A percentile compares a stretch with the other conserved stretches of the same genome.
Conservation (phyloP, 192 early-diverging fungal species). For the Backusella luteola region DNA sequence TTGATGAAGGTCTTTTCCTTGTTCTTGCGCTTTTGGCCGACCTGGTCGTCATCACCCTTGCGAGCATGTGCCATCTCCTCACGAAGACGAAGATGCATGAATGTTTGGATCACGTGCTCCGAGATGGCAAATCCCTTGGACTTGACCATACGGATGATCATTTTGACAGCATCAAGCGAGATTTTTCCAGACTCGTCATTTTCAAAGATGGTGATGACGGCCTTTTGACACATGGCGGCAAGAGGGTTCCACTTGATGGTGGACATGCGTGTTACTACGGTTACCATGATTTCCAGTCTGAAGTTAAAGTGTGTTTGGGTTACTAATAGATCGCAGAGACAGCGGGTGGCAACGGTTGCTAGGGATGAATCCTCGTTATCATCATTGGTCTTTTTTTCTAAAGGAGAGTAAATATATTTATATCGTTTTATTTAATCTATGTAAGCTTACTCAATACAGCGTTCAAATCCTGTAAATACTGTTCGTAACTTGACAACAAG, state of each 20-base stretch:
- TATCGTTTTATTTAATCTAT: background rate
- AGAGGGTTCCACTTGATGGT: constrained; percentile 55
- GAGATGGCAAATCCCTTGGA: constrained; percentile 74
- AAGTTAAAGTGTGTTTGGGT: constrained; percentile 95
- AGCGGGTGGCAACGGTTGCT: constrained; percentile 70
- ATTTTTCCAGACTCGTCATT: constrained; percentile 86
- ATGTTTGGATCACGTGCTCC: constrained; percentile 66
- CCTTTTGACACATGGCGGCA: constrained; percentile 71
- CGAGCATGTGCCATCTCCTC: constrained; percentile 68
- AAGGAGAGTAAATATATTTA: background rate
- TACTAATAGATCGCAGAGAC: constrained; percentile 79
- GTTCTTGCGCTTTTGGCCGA: constrained; percentile 49
- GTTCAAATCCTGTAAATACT: constrained; percentile 79
- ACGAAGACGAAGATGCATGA: constrained; percentile 79
- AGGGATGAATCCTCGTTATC: constrained; percentile 32
- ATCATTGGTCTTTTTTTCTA: constrained; percentile 36
- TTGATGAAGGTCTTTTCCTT: constrained; percentile 57
- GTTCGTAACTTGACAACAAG: constrained; percentile 81
- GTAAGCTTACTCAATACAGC: constrained; percentile 23
- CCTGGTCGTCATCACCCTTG: constrained; percentile 50
- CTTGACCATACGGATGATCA: constrained; percentile 86
- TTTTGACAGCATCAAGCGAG: constrained; percentile 81
- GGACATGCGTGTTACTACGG: constrained; percentile 78
- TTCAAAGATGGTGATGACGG: constrained; percentile 74
- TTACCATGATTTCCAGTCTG: constrained; percentile 83